Conservation (phyloP, 1,284 basidiomycete species). For the Volvariella volvacea region DNA sequence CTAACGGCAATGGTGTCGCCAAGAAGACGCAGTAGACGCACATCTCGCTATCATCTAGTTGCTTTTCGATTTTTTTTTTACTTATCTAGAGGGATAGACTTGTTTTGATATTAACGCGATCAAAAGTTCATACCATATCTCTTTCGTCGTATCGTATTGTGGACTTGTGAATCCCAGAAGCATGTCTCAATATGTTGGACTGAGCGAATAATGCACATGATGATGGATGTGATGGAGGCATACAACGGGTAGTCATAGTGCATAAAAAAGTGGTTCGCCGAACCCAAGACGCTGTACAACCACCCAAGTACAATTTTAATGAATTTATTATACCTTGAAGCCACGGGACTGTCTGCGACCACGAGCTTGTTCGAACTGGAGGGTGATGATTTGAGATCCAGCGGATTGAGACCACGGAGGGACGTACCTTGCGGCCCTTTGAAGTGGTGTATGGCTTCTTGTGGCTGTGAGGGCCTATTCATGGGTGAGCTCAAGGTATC, state of each 20-base stretch:
- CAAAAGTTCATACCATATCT: too few relatives aligned
- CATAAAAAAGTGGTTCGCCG: too few relatives aligned
- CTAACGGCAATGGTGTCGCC: constrained; percentile 2
- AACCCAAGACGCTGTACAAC: constrained; percentile 6
- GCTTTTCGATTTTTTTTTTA: too few relatives aligned
- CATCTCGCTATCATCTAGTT: too few relatives aligned
- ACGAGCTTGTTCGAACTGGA: constrained; percentile 80
- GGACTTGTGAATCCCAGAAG: too few relatives aligned
- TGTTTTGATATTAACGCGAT: too few relatives aligned
- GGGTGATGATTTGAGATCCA: constrained; percentile 8
- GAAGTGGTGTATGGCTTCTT: constrained; percentile 92
- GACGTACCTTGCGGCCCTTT: constrained; percentile 86
- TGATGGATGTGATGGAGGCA: too few relatives aligned
- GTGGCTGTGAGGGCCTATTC: constrained; percentile 73
- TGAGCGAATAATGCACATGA: too few relatives aligned
- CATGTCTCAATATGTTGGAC: constrained; percentile 2
- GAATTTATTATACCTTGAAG: constrained; percentile 70
- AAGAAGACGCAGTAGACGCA: too few relatives aligned
- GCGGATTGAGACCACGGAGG: constrained; percentile 1
- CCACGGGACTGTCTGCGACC: constrained; percentile 91
- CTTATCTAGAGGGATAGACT: too few relatives aligned
- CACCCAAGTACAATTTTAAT: neutral
- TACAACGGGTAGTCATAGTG: too few relatives aligned
- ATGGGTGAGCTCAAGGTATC: neutral
- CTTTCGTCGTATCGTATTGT: too few relatives aligned